These are phyloP conservation scores for Candida ficus DNA, from an alignment of 805 yeast species.

Conservation along the genomic window DNA sequence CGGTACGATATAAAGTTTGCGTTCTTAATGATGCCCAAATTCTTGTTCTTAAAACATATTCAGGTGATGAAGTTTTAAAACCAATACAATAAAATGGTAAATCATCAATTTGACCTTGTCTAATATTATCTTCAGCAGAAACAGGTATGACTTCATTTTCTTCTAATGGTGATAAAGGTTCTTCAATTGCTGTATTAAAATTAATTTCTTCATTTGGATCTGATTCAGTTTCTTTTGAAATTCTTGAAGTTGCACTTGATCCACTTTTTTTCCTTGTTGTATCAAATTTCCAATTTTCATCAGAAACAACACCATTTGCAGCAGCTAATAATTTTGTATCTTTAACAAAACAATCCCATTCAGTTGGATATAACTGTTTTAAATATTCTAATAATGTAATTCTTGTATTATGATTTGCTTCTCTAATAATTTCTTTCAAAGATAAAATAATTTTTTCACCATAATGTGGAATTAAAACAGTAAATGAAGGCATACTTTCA, in stretches of 20 bases:
- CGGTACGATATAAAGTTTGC: conserved; percentile 79
- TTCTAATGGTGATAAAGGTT: conserved; percentile 7
- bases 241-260: conserved; percentile 1
- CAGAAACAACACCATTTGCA: conserved; percentile 38
- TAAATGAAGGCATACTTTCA: conserved; percentile 72
- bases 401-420: conserved; percentile 54
- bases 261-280: conserved; percentile 12
- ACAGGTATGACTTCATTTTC: conserved; percentile 31
- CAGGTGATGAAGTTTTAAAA: conserved; percentile 60
- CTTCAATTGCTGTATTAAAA: background rate
- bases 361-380: conserved; percentile 63
- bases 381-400: conserved; percentile 82
- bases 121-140: conserved; percentile 28
- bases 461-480: conserved; percentile 86
- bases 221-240: background rate
- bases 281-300: conserved; percentile 18
- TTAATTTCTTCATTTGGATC: background rate
- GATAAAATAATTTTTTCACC: conserved; percentile 75
- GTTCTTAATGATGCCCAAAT: conserved; percentile 84
- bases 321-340: conserved; percentile 65
- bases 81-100: conserved; percentile 71
- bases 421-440: conserved; percentile 71
- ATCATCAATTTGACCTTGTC: conserved; percentile 46
- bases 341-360: conserved; percentile 77
- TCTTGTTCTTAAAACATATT: conserved; percentile 64